These are phyloP conservation scores for Ogataea hybrid DNA, from an alignment of 1,139 yeast genomes.

Conservation along the genomic window DNA sequence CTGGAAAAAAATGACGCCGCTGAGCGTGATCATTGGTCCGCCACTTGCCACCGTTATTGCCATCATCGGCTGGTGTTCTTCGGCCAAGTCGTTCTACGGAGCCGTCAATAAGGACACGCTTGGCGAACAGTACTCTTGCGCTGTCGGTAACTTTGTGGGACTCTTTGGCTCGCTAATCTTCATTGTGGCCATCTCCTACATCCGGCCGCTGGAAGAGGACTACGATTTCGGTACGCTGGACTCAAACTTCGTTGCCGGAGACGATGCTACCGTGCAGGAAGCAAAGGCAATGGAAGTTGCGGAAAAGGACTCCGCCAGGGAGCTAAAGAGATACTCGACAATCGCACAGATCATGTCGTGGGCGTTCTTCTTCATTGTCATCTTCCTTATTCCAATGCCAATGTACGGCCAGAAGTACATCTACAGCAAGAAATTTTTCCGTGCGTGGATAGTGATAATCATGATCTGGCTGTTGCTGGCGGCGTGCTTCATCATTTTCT, in stretches of 20 bases:
- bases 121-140: constrained; percentile 37
- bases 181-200: constrained; percentile 30
- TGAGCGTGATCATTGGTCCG: constrained; percentile 35
- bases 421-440: constrained; percentile 68
- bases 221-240: constrained; percentile 26
- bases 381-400: constrained; percentile 78
- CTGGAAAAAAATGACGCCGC: constrained; percentile 46
- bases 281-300: constrained; percentile 35
- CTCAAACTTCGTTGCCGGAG: constrained; percentile 26
- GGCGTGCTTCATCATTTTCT: constrained; percentile 35
- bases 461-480: constrained; percentile 59
- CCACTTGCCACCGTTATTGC: constrained; percentile 39
- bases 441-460: constrained; percentile 80
- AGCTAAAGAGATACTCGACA: constrained; percentile 50
- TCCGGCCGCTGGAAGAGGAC: constrained; percentile 42
- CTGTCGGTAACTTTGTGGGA: constrained; percentile 40
- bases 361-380: constrained; percentile 47
- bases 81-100: constrained; percentile 34
- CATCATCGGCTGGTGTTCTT: constrained; percentile 39
- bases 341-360: constrained; percentile 41
- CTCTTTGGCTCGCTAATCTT: constrained; percentile 35
- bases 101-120: constrained; percentile 34
- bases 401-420: constrained; percentile 76
- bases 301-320: constrained; percentile 42
- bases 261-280: constrained; percentile 34